Percentiles rank a stretch among this genome's conserved stretches.
These are phyloP conservation scores for Neophaeococcomyces aloes DNA, from an alignment of 2,329 filamentous ascomycete species.

Conservation along the genomic window DNA sequence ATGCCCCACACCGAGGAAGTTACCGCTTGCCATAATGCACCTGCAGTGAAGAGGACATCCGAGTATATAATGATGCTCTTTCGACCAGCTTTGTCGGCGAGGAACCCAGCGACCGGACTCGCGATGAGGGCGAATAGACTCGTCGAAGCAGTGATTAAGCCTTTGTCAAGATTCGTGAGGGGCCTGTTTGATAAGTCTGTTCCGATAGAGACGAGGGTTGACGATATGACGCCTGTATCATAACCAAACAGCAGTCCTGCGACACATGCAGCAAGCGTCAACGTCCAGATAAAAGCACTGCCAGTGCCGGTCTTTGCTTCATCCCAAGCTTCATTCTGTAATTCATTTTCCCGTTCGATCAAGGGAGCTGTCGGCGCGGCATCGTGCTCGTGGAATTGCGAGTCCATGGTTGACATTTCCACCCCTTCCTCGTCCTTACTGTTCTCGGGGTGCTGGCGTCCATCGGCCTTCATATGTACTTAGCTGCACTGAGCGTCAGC, in stretches of 20 bases:
- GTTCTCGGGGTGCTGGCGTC: background rate
- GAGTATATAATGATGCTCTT: slow-evolving; percentile 38
- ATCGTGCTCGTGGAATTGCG: background rate
- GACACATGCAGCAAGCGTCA: slow-evolving; percentile 49
- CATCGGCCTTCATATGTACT: too few relatives aligned
- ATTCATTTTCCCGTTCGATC: background rate
- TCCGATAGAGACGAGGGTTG: slow-evolving; percentile 47
- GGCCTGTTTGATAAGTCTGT: slow-evolving; percentile 42
- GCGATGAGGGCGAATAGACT: slow-evolving; percentile 48
- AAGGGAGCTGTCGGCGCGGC: background rate
- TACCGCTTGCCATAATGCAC: slow-evolving; percentile 34
- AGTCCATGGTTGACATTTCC: slow-evolving; percentile 2
- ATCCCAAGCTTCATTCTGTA: background rate
- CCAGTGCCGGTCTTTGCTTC: slow-evolving; percentile 16
- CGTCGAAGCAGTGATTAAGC: slow-evolving; percentile 48
- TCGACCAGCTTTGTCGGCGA: slow-evolving; percentile 41
- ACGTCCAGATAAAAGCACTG: slow-evolving; percentile 42
- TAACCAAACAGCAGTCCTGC: slow-evolving; percentile 52
- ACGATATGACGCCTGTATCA: slow-evolving; percentile 53
- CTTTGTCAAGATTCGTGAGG: slow-evolving; percentile 47
- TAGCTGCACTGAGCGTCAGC: too few relatives aligned
- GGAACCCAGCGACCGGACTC: slow-evolving; percentile 43
- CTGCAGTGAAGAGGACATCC: slow-evolving; percentile 36
- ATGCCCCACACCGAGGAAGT: slow-evolving; percentile 34
- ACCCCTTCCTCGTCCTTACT: slow-evolving; percentile 4